Percentiles rank a stretch among this genome's conserved stretches.
phyloP scores from a whole-genome alignment of 495 filamentous ascomycete genomes.

The Venustampulla echinocandica region DNA sequence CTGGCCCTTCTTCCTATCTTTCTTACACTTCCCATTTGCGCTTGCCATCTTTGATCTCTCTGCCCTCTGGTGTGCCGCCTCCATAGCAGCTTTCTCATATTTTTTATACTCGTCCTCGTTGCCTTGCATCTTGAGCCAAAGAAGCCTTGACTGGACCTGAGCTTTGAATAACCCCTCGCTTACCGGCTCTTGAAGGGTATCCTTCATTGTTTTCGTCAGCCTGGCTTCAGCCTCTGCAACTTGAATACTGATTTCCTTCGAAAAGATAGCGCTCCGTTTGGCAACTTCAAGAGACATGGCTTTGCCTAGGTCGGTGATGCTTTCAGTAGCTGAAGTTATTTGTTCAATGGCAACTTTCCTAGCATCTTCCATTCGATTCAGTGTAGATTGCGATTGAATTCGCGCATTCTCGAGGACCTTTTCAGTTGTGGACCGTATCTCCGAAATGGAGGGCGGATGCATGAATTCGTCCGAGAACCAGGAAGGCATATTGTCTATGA shows the following conservation, averaged over 20 bases:
- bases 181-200: slow-evolving; percentile 12
- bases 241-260: slow-evolving; percentile 19
- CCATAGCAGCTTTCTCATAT: slow-evolving; percentile 16
- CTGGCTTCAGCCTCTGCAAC: slow-evolving; percentile 14
- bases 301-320: slow-evolving; percentile 15
- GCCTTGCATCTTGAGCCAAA: slow-evolving; percentile 23
- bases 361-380: slow-evolving; percentile 12
- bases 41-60: not conserved
- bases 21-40: not conserved
- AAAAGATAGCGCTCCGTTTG: slow-evolving; percentile 22
- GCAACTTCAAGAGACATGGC: slow-evolving; percentile 18
- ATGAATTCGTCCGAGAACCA: slow-evolving; percentile 32
- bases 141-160: slow-evolving; percentile 21
- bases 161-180: slow-evolving; percentile 16
- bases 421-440: slow-evolving; percentile 15
- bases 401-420: slow-evolving; percentile 10
- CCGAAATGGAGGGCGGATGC: slow-evolving; percentile 36
- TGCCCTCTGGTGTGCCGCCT: slow-evolving; percentile 3
- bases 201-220: slow-evolving; percentile 9
- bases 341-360: slow-evolving; percentile 13
- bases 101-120: slow-evolving; percentile 17
- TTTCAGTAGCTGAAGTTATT: slow-evolving; percentile 4
- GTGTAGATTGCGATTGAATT: slow-evolving; percentile 10
- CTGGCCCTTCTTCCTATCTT: not conserved
- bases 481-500: slow-evolving; percentile 37